Percentiles rank a stretch among this genome's conserved stretches.
Evolutionary conservation across 257 asterid genomes (phyloP).

Genomic region (Solanum clarkiae): DNA sequence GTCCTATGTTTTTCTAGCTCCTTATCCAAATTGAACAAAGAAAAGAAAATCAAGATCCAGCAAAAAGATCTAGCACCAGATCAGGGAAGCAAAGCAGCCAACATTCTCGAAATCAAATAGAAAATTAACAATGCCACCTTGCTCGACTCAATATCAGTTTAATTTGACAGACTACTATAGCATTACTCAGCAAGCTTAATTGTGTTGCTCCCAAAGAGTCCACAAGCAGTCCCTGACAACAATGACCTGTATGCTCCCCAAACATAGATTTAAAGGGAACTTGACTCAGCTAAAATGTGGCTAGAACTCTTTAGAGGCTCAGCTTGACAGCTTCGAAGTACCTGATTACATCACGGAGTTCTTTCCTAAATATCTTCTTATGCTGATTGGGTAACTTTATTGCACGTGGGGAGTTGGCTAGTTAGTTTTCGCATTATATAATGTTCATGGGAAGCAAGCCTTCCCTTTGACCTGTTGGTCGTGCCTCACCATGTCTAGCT

Average conservation of each 20-base stretch:
- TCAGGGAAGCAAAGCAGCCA: not conserved
- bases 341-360: not conserved
- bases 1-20: not conserved
- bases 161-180: not conserved
- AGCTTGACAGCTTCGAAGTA: not conserved
- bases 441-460: not conserved
- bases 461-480: not conserved
- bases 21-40: not conserved
- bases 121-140: not conserved
- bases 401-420: not conserved
- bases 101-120: not conserved
- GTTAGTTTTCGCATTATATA: not conserved
- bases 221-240: not conserved
- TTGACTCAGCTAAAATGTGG: not conserved
- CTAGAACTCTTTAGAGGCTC: not conserved
- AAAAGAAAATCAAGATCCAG: not conserved
- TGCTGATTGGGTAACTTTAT: not conserved
- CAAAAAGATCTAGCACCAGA: not conserved
- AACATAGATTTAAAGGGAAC: not conserved
- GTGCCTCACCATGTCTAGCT: not conserved
- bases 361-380: not conserved
- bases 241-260: not conserved
- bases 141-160: not conserved
- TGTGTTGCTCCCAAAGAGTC: not conserved
- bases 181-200: not conserved